Evolutionary conservation across 2,329 filamentous ascomycete genomes (phyloP), one percentile per base, ranked within the genome.

Genomic region (Xylaria polymorpha): DNA sequence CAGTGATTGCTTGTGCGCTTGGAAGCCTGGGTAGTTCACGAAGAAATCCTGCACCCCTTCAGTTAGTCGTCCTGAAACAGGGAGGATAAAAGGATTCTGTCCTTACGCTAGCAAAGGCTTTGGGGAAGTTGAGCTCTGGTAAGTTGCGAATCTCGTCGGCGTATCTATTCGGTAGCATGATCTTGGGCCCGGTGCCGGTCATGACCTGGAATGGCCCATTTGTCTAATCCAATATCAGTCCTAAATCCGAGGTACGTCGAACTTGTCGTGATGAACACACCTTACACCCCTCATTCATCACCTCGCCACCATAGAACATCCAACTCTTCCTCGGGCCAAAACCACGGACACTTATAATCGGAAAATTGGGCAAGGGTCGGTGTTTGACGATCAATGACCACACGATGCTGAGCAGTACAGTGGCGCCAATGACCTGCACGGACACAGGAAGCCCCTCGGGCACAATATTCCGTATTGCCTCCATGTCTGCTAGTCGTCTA

Each of bases 121-220:
- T 77, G 48, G 76, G 70, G 58, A 81, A 80, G 67, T 76, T 74
- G 55, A 81, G 69, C 20, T 71, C 67, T 1, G 77, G 77, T 35
- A 79, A 72, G 71, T 78, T 81, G 53, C 79, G 78, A 20, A 80
- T 68, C 71, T 81, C 80, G 25, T 81, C 77, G 10, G 78, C 77
- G 50, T 75, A 76, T 41, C 66, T 73, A 37, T 78, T 79, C 1
- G 79, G 78, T 51, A 80, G 37, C 39, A 80, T 64, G 64, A 79
- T 77, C 66, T 78, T 79, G 1, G 77, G 77, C 4, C 77, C 78
- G 0, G 77, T 78, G 22, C 76, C 76, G 1, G 76, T 77, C 67
- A 79, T 75, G 48, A 79, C 66, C 64, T 79, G 78, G 59, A 79
- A 79, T 6, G 77, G 75, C 0, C 76, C 78, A 50, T 76, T 74